Evolutionary conservation across 164 flowering plant genomes (phyloP).

Genomic region (Liquidambar formosana): DNA sequence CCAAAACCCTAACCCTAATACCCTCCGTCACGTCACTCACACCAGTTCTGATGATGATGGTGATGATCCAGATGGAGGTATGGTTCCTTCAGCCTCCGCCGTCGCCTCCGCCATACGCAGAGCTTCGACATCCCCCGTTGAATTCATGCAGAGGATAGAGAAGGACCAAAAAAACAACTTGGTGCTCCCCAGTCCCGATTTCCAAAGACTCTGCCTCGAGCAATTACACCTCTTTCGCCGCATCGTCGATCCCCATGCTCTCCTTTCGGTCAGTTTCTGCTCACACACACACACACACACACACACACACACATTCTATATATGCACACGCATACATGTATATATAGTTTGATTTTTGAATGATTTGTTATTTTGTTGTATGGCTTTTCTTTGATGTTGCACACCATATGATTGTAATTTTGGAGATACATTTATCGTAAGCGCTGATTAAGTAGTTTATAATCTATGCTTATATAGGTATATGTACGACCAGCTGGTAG

Average conservation of each 20-base stretch:
- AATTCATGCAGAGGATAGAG: conserved; percentile 57
- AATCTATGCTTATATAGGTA: conserved; percentile 41
- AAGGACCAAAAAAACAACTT: conserved; percentile 38
- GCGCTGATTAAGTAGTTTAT: no score
- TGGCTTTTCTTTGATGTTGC: no score
- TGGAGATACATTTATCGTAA: no score
- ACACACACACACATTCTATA: neutral
- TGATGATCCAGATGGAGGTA: conserved; percentile 5
- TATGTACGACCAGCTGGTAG: conserved; percentile 97
- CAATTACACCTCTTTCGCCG: conserved; percentile 77
- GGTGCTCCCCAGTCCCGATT: conserved; percentile 74
- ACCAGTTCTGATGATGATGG: conserved; percentile 19
- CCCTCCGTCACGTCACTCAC: conserved; percentile 30
- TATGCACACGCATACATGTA: conserved; percentile 50
- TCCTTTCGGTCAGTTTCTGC: conserved; percentile 59
- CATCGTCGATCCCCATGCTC: conserved; percentile 57
- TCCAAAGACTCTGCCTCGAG: conserved; percentile 75
- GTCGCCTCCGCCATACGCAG: conserved; percentile 61
- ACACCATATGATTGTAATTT: no score
- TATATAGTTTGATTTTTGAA: conserved; percentile 34
- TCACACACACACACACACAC: neutral
- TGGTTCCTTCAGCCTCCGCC: conserved; percentile 72
- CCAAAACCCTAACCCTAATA: conserved; percentile 15
- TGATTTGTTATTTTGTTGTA: neutral
- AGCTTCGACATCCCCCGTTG: conserved; percentile 69